Evolutionary conservation across 2,329 filamentous ascomycete genomes (phyloP).

Genomic region (Nothomitra cinnamomea): DNA sequence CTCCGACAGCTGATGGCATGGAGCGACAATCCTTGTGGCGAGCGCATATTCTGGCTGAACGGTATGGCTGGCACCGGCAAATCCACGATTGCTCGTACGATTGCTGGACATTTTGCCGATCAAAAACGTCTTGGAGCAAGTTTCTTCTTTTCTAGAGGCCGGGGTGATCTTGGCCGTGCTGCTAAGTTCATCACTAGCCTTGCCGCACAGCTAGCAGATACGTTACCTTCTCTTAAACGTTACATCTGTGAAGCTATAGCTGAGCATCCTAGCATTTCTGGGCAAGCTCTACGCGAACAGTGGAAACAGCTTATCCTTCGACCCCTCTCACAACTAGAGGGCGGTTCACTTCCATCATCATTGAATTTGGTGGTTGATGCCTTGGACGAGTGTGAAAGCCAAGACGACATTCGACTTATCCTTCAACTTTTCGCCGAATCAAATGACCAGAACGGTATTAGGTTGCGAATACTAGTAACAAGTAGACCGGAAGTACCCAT

Average conservation of each 20-base stretch:
- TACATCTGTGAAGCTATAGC: slow-evolving; percentile 18
- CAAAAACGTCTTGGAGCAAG: too few species aligned
- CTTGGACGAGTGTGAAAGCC: slow-evolving; percentile 18
- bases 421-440: slow-evolving; percentile 12
- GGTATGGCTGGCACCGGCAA: too few species aligned
- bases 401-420: slow-evolving; percentile 12
- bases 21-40: slow-evolving; percentile 10
- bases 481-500: slow-evolving; percentile 17
- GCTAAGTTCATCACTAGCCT: slow-evolving; percentile 26
- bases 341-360: neutral
- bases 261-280: slow-evolving; percentile 16
- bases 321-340: slow-evolving; percentile 16
- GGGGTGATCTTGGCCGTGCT: slow-evolving; percentile 22
- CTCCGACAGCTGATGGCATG: slow-evolving; percentile 14
- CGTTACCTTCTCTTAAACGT: slow-evolving; percentile 16
- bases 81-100: too few species aligned
- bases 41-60: slow-evolving; percentile 21
- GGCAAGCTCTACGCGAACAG: slow-evolving; percentile 21
- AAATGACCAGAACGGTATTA: slow-evolving; percentile 3
- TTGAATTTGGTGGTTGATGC: slow-evolving; percentile 16
- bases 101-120: too few species aligned
- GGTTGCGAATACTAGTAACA: slow-evolving; percentile 16
- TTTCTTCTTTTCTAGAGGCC: too few species aligned
- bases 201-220: slow-evolving; percentile 18
- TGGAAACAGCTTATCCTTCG: slow-evolving; percentile 25